These are phyloP conservation scores for Chlorella ohadii DNA, from an alignment of 139 green algal species.

Conservation along the genomic window DNA sequence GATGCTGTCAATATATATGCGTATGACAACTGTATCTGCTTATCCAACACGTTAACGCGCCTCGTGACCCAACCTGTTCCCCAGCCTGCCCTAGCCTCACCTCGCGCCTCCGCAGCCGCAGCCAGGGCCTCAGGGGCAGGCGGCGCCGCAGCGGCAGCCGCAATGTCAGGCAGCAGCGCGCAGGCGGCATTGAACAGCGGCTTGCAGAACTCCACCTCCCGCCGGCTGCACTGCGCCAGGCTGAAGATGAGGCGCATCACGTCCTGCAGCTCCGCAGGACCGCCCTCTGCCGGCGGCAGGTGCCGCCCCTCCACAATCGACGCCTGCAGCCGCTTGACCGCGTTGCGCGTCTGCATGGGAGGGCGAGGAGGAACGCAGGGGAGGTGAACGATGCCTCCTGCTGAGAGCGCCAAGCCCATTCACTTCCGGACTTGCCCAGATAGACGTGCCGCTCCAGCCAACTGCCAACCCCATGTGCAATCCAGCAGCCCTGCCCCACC, in stretches of 20 bases:
- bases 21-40: no score
- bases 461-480: no score
- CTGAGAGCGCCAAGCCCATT: no score
- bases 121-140: slow-evolving; percentile 1
- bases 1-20: no score
- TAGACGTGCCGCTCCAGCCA: not conserved
- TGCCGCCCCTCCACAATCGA: slow-evolving; percentile 20
- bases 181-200: not conserved
- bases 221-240: not conserved
- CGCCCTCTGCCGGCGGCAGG: slow-evolving; percentile 13
- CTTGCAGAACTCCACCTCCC: not conserved
- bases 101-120: not conserved
- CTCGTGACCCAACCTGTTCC: no score
- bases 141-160: not conserved
- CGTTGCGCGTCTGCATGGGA: slow-evolving; percentile 22
- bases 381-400: not conserved
- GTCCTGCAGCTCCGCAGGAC: slow-evolving; percentile 33
- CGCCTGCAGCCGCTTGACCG: slow-evolving; percentile 15
- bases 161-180: slow-evolving; percentile 26
- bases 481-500: not conserved
- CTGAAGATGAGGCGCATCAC: slow-evolving; percentile 16
- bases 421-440: no score
- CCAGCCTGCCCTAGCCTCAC: not conserved
- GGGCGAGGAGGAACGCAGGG: not conserved
- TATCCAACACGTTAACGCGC: no score